Evolutionary conservation across 2,329 filamentous ascomycete genomes (phyloP), one percentile per base, ranked within the genome.

Genomic region (Calonectria fujianensis): DNA sequence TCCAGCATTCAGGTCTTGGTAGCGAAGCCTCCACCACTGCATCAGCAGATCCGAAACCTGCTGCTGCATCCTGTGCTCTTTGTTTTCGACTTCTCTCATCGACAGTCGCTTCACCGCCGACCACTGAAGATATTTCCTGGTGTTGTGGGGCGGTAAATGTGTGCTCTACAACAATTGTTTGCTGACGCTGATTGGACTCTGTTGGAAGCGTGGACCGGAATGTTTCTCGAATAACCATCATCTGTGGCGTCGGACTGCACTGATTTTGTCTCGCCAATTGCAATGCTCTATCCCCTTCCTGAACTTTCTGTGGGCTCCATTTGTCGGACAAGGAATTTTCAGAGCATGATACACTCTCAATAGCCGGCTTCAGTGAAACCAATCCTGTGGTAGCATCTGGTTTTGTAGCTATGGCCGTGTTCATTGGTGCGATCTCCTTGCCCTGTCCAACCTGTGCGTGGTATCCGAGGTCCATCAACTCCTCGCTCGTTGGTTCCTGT

Each of bases 401-500:
- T 8, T 32, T 54, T 13, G 11, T 18, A 18, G 14, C 13, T 27
- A 16, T 54, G 6, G n/a, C 41, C 8, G 3, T 20, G 24, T 24
- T 16, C 27, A n/a, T 29, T 7, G 18, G 48, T 1, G 27, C 13
- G 41, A 24, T 24, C 16, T 41, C 51, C 2, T 20, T 20, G 20
- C 5, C 50, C 29, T 54, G 51, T 4, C 20, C 35, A 8, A 70
- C 61, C 13, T 72, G 54, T 16, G 70, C 41, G 31, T 70, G 61
- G 18, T 78, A 80, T 0, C 76, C 77, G 2, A n/a, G 35, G 18
- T 80, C 74, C 69, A 81, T 81, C 91, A 94, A 35, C 73, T 82
- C 61, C 78, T 73, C 66, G 85, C 78, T 82, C 90, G 94, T 8
- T 90, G 91, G 27, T 90, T 92, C 68, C 86, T 54, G 32, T 29